Evolutionary conservation across 225 moss, liverwort and hornwort species (phyloP).

Genomic region (Bryum argenteum): DNA sequence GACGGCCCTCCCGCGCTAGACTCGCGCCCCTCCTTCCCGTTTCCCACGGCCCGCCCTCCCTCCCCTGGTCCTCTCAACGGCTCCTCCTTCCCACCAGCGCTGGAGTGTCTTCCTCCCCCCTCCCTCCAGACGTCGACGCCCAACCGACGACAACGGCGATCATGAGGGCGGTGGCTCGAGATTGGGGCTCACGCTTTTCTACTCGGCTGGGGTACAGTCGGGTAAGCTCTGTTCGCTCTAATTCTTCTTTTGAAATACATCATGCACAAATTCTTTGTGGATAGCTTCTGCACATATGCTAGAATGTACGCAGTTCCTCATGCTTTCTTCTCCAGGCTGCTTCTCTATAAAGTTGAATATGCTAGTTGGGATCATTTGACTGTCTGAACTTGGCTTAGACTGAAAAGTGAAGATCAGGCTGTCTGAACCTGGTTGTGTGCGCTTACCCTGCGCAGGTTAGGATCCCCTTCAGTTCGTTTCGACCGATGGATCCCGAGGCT

Average conservation of each 20-base stretch:
- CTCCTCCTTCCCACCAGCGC: too few relatives aligned
- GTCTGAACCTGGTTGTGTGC: conserved; percentile 17
- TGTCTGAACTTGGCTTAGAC: not conserved
- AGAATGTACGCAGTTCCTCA: not conserved
- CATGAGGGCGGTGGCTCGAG: too few relatives aligned
- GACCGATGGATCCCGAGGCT: conserved; percentile 68
- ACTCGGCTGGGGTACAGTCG: conserved; percentile 86
- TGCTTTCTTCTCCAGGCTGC: not conserved
- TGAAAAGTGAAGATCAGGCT: not conserved
- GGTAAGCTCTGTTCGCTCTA: conserved; percentile 43
- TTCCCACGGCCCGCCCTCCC: too few relatives aligned
- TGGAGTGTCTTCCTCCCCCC: too few relatives aligned
- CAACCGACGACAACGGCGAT: too few relatives aligned
- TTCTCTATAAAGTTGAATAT: not conserved
- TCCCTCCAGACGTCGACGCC: too few relatives aligned
- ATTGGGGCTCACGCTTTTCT: conserved; percentile 71
- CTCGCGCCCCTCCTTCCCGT: too few relatives aligned
- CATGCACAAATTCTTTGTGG: not conserved
- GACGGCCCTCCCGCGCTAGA: too few relatives aligned
- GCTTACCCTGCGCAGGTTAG: conserved; percentile 56
- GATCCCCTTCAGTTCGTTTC: conserved; percentile 79
- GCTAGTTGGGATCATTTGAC: not conserved
- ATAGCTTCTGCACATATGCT: too few relatives aligned
- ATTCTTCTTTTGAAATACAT: not conserved
- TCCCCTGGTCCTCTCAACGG: too few relatives aligned